Evolutionary conservation across 1,139 yeast genomes (phyloP).

Genomic region (Diutina siamensis): DNA sequence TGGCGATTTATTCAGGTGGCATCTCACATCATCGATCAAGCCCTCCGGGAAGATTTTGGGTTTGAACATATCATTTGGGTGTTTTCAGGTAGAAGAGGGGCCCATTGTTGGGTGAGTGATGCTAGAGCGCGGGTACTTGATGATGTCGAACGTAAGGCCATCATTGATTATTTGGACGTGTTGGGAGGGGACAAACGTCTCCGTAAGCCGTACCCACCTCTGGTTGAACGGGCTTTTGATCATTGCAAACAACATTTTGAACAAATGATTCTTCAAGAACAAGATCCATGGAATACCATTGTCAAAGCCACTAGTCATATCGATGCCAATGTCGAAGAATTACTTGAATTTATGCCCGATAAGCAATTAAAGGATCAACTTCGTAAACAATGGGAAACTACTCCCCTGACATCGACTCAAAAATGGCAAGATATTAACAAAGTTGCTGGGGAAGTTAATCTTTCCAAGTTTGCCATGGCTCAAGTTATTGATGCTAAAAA

Average conservation of each 20-base stretch:
- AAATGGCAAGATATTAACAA: constrained; percentile 82
- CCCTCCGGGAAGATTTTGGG: constrained; percentile 81
- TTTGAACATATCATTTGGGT: constrained; percentile 86
- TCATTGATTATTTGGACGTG: constrained; percentile 76
- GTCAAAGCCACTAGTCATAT: constrained; percentile 11
- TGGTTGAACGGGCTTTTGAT: constrained; percentile 62
- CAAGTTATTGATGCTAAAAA: constrained; percentile 65
- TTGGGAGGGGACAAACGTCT: constrained; percentile 46
- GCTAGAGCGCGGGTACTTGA: constrained; percentile 62
- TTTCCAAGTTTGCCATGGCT: constrained; percentile 16
- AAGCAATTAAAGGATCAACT: constrained; percentile 42
- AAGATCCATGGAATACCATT: constrained; percentile 59
- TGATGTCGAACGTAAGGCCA: constrained; percentile 63
- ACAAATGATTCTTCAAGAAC: constrained; percentile 60
- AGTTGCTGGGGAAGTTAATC: constrained; percentile 27
- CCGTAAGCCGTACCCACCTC: constrained; percentile 84
- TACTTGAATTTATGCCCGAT: constrained; percentile 56
- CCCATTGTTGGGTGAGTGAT: constrained; percentile 97
- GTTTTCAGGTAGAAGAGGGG: constrained; percentile 97
- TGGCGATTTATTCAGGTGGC: constrained; percentile 95
- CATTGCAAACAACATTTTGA: constrained; percentile 54
- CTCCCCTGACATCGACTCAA: constrained; percentile 23
- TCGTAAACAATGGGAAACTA: constrained; percentile 31
- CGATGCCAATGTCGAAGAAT: constrained; percentile 32
- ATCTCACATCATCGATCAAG: constrained; percentile 56